A percentile compares a stretch with the other conserved stretches of the same genome.
Conservation (phyloP, 1,284 basidiomycete species). For the Apiotrichum akiyoshidainum region DNA sequence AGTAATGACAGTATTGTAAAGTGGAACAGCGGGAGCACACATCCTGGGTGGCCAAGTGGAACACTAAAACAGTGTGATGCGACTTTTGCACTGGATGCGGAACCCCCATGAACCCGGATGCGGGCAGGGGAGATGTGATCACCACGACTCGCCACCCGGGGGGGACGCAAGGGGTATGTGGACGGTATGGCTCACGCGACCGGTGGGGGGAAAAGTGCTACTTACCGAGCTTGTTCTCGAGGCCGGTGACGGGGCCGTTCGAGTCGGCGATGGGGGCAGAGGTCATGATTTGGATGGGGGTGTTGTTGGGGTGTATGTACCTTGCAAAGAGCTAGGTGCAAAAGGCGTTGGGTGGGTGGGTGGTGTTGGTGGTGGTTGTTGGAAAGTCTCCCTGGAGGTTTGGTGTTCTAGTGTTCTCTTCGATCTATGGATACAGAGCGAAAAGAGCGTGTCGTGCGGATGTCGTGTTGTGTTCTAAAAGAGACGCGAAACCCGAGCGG, state of each 20-base stretch:
- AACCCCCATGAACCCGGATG: too few relatives aligned
- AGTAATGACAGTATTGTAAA: too few relatives aligned
- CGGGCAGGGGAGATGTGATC: too few relatives aligned
- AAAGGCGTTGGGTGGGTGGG: background rate
- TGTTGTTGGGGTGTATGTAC: conserved; percentile 11
- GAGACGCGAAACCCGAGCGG: conserved; percentile 1
- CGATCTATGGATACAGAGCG: conserved; percentile 25
- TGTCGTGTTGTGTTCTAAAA: conserved; percentile 2
- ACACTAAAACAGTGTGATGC: too few relatives aligned
- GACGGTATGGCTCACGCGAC: conserved; percentile 18
- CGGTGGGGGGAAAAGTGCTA: conserved; percentile 19
- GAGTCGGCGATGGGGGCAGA: conserved; percentile 34
- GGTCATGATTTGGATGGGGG: conserved; percentile 34
- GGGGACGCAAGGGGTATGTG: too few relatives aligned
- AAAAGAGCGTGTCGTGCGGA: conserved; percentile 20
- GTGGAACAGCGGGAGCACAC: background rate
- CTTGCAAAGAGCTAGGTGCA: conserved; percentile 10
- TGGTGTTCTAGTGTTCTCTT: conserved; percentile 12
- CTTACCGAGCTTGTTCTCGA: conserved; percentile 79
- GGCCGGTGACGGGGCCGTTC: conserved; percentile 55
- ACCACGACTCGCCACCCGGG: too few relatives aligned
- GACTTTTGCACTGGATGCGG: too few relatives aligned
- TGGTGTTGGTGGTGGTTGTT: conserved; percentile 1
- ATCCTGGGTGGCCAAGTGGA: background rate
- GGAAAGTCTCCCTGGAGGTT: background rate